Base-by-base conservation (phyloP, 2,329 filamentous ascomycete species). In the Clarireedia sp. region DNA sequence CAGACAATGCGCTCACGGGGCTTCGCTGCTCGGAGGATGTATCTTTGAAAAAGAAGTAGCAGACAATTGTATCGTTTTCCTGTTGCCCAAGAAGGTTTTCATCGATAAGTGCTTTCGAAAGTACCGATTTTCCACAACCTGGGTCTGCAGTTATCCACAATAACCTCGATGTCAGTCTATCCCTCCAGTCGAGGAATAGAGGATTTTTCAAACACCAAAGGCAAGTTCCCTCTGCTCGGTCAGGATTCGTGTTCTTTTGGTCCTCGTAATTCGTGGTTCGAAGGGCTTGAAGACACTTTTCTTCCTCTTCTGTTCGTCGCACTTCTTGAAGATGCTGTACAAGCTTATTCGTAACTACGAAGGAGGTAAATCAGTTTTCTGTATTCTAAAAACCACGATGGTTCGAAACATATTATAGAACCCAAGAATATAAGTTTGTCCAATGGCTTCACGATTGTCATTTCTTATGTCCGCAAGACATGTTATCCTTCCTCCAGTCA, bases 1-100 rank as follows among this genome's bases (percentile, higher is more conserved):
- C 45, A 7, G 43, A 50, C 26, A 55, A 41, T 7, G 53, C 53
- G 24, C 47, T 48, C 44, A 33, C 37, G 29, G 40, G 47, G 21
- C 53, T 55, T 21, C 48, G 26, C 19, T 55, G 53, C 19, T 43
- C 29, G 21, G 23, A 24, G 9, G 45, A 55, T 36, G 40, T 41
- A 41, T 51, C 47, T 48, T 55, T 50, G 53, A 55, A 55, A 21
- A 51, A 55, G 24, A 51, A 55, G 46, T 51, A 55, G 29, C 53
- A 50, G 17, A 55, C 19, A 50, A 24, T n/a, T n/a, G 41, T 46
- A 8, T 44, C 53, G 7, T 55, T 50, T 21, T 10, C 16, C 26
- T 50, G 24, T 17, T n/a, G 9, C 2, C 44, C 19, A 36, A 51
- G 16, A 8, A 55, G 33, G 19, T 14, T 16, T 23, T 40, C 44